Conservation (phyloP, 371 early-diverging fungal species). For the Rhizopus sp. region DNA sequence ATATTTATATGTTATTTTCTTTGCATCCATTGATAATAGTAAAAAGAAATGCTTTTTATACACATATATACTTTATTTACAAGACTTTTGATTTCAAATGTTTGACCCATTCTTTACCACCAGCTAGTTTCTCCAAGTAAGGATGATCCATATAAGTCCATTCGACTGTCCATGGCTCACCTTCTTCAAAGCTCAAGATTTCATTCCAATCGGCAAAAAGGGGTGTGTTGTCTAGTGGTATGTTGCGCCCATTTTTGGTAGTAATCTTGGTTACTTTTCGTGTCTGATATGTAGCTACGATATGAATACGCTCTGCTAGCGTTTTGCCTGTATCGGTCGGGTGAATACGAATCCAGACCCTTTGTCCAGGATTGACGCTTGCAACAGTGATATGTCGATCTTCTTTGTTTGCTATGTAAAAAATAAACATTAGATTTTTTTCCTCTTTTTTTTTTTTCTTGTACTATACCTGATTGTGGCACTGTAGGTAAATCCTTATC, state of each 20-base stretch:
- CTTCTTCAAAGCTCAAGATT: slow-evolving; percentile 37
- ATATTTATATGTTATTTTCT: neutral
- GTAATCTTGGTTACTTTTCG: slow-evolving; percentile 38
- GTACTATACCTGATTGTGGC: slow-evolving; percentile 32
- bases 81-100: slow-evolving; percentile 15
- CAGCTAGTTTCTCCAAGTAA: slow-evolving; percentile 26
- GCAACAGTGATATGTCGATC: slow-evolving; percentile 52
- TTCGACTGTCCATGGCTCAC: slow-evolving; percentile 49
- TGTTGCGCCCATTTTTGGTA: slow-evolving; percentile 32
- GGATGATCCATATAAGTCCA: slow-evolving; percentile 36
- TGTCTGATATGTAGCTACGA: slow-evolving; percentile 47
- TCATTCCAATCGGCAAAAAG: slow-evolving; percentile 51
- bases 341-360: slow-evolving; percentile 50
- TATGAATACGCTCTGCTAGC: slow-evolving; percentile 45
- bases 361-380: slow-evolving; percentile 39
- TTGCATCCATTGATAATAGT: neutral
- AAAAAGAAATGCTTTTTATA: neutral
- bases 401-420: slow-evolving; percentile 29
- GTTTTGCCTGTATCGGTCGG: slow-evolving; percentile 48
- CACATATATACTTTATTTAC: neutral
- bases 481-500: slow-evolving; percentile 36
- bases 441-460: neutral
- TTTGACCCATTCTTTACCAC: slow-evolving; percentile 25
- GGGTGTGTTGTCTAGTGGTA: slow-evolving; percentile 45
- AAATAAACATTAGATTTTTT: neutral